phyloP scores from a whole-genome alignment of 371 early-diverging fungal species.

The Mucor circinelloides region DNA sequence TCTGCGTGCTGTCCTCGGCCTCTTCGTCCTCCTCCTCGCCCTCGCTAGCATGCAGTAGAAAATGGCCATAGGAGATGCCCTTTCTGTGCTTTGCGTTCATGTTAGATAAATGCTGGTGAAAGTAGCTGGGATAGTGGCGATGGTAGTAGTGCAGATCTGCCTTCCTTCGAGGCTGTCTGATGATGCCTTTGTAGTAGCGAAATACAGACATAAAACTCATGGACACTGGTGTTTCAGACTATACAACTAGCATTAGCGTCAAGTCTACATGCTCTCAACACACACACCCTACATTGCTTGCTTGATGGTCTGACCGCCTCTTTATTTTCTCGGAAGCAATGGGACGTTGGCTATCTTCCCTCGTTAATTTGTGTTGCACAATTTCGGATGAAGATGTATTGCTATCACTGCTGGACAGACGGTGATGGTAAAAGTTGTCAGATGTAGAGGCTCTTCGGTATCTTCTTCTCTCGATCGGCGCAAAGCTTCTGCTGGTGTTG shows the following conservation, averaged over 20 bases:
- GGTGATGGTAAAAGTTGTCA: slow-evolving; percentile 4
- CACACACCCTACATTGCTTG: slow-evolving; percentile 10
- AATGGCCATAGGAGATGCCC: slow-evolving; percentile 43
- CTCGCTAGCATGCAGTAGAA: neutral
- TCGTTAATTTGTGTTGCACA: slow-evolving; percentile 40
- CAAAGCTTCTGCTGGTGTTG: neutral
- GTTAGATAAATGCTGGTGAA: slow-evolving; percentile 40
- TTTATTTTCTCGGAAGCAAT: slow-evolving; percentile 56
- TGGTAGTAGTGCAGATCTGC: slow-evolving; percentile 16
- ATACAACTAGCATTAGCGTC: neutral
- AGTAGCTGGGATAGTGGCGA: slow-evolving; percentile 35
- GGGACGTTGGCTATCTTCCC: slow-evolving; percentile 47
- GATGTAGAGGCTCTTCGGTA: slow-evolving; percentile 1
- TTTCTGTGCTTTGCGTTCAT: slow-evolving; percentile 34
- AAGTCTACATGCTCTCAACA: neutral
- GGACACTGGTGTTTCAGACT: slow-evolving; percentile 5
- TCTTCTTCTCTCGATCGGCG: slow-evolving; percentile 25
- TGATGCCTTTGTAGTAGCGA: slow-evolving; percentile 46
- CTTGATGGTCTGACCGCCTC: slow-evolving; percentile 31
- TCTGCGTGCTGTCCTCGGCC: neutral
- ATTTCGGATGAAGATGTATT: slow-evolving; percentile 5
- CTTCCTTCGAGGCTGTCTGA: slow-evolving; percentile 33
- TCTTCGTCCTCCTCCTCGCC: neutral
- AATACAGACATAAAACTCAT: slow-evolving; percentile 38
- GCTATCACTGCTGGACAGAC: slow-evolving; percentile 7